Base-by-base conservation (phyloP, 1,284 basidiomycete species). In the Microbotryum silenes-acaulis region DNA sequence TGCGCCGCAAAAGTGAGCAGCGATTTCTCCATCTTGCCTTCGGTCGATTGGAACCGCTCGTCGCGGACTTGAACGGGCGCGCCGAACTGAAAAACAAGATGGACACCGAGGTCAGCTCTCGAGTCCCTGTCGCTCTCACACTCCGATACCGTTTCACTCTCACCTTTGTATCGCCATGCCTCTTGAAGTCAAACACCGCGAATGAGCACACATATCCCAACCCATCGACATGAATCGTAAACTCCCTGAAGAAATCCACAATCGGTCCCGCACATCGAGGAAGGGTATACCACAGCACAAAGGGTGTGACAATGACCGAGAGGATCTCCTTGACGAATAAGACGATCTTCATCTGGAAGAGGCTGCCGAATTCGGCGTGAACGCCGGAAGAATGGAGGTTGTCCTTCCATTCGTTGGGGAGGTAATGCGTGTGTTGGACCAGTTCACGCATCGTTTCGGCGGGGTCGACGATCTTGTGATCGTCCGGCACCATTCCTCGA, bases 11-110 rank as follows among this genome's bases (percentile, higher is more conserved):
- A 98, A 72, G 91, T 92, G 45, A 97, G 78, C 77, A 98, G 91
- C 71, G 86, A 89, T 79, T 97, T 93, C 79, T 98, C 94, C 91
- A 98, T 97, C 81, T 97, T 96, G 58, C 89, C 88, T 69, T 93
- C 88, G 68, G 88, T 89, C 7, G 88, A 88, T 67, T 87, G 79
- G 78, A 88, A 84, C 57, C 83, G 82, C 71, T 85, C 84, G 67
- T 89, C 85, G n/a, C 79, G 78, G 21, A 80, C 81, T 46, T 79
- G 77, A 3, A 81, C 80, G 1, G 88, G 87, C 9, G 87, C 89
- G 31, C 89, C 89, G 37, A 66, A 66, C 54, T 63, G 44, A 46
- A 51, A 47, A 44, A 49, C 27, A 33, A 59, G 20, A 31, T 47
- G 29, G 51, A 20, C 20, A 20, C 20, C 31, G 54, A 27, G 14